Evolutionary conservation across 2,329 filamentous ascomycete genomes (phyloP).

Genomic region (Fusarium mexicanum): DNA sequence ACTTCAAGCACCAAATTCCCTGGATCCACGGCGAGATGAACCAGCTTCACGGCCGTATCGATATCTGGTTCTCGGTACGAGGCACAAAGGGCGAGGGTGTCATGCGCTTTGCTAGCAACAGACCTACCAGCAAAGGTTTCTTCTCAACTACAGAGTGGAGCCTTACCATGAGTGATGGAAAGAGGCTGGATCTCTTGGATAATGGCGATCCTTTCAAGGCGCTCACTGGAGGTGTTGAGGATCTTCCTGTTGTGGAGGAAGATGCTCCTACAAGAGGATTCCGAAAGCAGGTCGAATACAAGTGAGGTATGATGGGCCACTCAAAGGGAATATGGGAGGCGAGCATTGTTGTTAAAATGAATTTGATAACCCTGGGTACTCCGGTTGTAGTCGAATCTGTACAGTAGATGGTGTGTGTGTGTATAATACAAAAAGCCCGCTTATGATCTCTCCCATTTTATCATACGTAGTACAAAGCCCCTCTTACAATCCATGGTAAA

Average conservation of each 20-base stretch:
- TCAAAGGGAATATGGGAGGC: background rate
- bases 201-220: constrained; percentile 74
- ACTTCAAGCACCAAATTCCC: constrained; percentile 80
- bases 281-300: constrained; percentile 56
- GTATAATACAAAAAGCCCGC: constrained; percentile 54
- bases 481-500: constrained; percentile 41
- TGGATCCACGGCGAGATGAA: constrained; percentile 92
- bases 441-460: constrained; percentile 42
- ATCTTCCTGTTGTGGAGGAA: constrained; percentile 48
- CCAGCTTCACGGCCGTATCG: constrained; percentile 89
- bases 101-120: constrained; percentile 83
- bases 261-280: constrained; percentile 59
- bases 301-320: constrained; percentile 27
- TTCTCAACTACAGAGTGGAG: constrained; percentile 95
- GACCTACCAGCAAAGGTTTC: constrained; percentile 67
- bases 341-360: constrained; percentile 15
- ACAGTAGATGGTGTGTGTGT: constrained; percentile 45
- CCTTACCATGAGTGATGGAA: constrained; percentile 71
- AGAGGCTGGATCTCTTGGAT: constrained; percentile 77
- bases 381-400: constrained; percentile 44
- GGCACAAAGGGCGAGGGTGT: constrained; percentile 75
- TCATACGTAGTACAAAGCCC: constrained; percentile 39
- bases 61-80: constrained; percentile 88
- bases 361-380: constrained; percentile 39
- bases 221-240: constrained; percentile 56